Base-by-base conservation (phyloP, 495 filamentous ascomycete genomes). In the Penicillium simplicissimum region DNA sequence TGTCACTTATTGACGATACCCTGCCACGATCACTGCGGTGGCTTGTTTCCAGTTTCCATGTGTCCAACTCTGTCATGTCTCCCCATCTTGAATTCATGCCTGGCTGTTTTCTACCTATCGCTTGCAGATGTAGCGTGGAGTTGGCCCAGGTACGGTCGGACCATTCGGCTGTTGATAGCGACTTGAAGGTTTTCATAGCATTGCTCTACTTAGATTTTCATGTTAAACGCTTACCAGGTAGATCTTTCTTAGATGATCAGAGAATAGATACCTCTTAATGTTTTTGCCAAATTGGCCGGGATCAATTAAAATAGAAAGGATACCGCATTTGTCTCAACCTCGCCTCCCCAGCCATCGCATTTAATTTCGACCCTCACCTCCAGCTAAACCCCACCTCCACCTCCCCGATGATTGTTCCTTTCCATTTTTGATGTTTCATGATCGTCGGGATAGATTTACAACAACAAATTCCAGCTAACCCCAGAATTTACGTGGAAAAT, bases 1-100 rank as follows among this genome's bases (percentile, higher is more conserved):
- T 69, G 64, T 62, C 63, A 69, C 56, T 64, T 64, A 62, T 60
- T 66, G 67, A 66, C 69, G 69, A 72, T 72, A 72, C 69, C 69
- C 69, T 66, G 53, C 65, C 65, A 64, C 60, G 10, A 57, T 49
- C 19, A 3, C 53, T 55, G 19, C 53, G 36, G 60, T 68, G 65
- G 62, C 43, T 53, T 57, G 59, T 65, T 65, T 59, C 52, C 43
- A 62, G n/a, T 49, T 59, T 49, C 45, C 28, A 49, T 5, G 13
- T 11, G 23, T 49, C 25, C 28, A 11, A 19, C n/a, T 49, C 15
- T 49, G 45, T 14, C 10, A 45, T 51, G 17, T 59, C 48, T 21
- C 33, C 34, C 15, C 23, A 15, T 52, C 59, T 15, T 35, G 38
- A 52, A 23, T 21, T 21, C 37, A 21, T 28, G 25, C n/a, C 40